Percentiles rank a stretch among this genome's conserved stretches.
phyloP scores from a whole-genome alignment of 2,329 filamentous ascomycete genomes.

The Beauveria asiatica region DNA sequence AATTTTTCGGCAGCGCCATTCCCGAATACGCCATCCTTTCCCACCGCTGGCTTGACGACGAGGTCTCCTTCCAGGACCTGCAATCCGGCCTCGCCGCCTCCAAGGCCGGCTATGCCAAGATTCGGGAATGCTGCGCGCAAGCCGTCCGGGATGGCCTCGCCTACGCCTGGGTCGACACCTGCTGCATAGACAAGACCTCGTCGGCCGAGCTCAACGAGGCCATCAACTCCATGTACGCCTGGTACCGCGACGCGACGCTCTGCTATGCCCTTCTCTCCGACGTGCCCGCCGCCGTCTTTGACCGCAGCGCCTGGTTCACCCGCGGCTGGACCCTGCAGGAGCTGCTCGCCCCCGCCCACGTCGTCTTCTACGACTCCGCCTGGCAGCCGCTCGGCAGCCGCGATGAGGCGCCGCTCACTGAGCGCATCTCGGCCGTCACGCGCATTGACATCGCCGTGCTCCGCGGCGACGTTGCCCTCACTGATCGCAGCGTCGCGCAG shows the following conservation, averaged over 20 bases:
- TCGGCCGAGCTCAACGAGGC: conserved; percentile 5
- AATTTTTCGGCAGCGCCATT: background rate
- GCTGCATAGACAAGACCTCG: conserved; percentile 16
- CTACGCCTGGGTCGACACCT: conserved; percentile 24
- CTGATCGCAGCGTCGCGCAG: conserved; percentile 11
- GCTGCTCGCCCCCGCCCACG: conserved; percentile 40
- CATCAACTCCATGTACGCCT: conserved; percentile 16
- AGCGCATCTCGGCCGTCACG: conserved; percentile 6
- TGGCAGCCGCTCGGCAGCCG: conserved; percentile 21
- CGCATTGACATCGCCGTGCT: conserved; percentile 12
- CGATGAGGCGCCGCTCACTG: conserved; percentile 14
- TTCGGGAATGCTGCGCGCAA: conserved; percentile 15
- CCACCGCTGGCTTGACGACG: conserved; percentile 25
- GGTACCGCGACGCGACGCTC: conserved; percentile 18
- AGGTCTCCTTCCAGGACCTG: conserved; percentile 22
- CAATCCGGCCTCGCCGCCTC: background rate
- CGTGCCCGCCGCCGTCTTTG: conserved; percentile 7
- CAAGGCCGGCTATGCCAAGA: conserved; percentile 18
- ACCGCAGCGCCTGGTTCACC: conserved; percentile 23
- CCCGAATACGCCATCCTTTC: conserved; percentile 28
- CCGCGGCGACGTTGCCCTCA: background rate
- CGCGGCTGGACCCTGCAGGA: conserved; percentile 58
- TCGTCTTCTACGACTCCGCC: conserved; percentile 22
- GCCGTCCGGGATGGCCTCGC: conserved; percentile 12
- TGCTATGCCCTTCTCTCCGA: conserved; percentile 21